These are phyloP conservation scores for Nicotiana knightiana DNA, from an alignment of 257 asterid genomes.

Conservation along the genomic window DNA sequence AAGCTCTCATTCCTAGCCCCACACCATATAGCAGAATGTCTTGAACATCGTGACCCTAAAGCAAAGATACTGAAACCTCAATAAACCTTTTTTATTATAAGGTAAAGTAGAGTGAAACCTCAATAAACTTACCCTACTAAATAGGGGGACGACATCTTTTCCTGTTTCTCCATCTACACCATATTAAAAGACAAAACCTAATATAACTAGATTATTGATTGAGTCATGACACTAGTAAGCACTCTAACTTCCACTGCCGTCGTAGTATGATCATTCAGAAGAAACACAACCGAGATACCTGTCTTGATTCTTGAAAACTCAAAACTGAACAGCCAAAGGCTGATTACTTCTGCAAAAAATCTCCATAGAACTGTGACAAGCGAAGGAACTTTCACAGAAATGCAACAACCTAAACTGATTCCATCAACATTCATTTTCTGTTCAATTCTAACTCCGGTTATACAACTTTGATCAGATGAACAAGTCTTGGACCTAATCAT, in stretches of 20 bases:
- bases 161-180: too few relatives aligned
- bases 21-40: conserved; percentile 13
- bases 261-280: neutral
- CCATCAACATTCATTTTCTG: neutral
- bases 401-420: neutral
- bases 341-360: neutral
- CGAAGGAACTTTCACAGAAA: neutral
- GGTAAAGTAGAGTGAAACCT: neutral
- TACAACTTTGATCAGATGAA: neutral
- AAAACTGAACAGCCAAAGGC: neutral
- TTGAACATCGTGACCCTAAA: too few relatives aligned
- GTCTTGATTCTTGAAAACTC: neutral
- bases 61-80: too few relatives aligned
- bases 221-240: neutral
- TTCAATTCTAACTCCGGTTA: neutral
- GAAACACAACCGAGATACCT: neutral
- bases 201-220: too few relatives aligned
- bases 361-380: neutral
- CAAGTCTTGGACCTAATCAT: neutral
- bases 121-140: neutral
- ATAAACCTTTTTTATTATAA: too few relatives aligned
- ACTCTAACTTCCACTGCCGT: neutral
- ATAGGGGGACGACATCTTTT: too few relatives aligned
- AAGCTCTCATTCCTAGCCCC: conserved; percentile 8
- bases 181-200: too few relatives aligned